Evolutionary conservation across 345 rosid species (phyloP).

Genomic region (Lepidium aucheri): DNA sequence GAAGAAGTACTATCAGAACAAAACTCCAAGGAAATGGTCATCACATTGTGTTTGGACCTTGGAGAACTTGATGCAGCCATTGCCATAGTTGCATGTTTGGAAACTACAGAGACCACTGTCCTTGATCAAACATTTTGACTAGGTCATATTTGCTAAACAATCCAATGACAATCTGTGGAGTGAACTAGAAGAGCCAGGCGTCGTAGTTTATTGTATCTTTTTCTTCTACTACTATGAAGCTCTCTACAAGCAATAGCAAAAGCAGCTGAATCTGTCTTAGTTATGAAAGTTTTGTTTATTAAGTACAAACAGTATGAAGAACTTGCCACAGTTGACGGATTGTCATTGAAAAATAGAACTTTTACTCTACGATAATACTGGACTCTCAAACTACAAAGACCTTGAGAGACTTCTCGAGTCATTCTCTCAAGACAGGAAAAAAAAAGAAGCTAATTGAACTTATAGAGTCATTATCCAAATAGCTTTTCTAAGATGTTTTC

Average conservation of each 20-base stretch:
- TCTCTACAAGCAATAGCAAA: neutral
- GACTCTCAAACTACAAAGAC: no score
- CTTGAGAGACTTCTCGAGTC: no score
- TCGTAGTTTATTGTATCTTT: neutral
- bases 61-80: conserved; percentile 88
- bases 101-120: conserved; percentile 55
- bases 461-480: no score
- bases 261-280: neutral
- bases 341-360: no score
- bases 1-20: conserved; percentile 72
- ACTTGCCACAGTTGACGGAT: no score
- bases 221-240: neutral
- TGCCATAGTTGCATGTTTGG: conserved; percentile 86
- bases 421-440: no score
- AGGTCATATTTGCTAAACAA: conserved; percentile 69
- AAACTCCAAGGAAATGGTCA: conserved; percentile 75
- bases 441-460: no score
- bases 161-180: conserved; percentile 25
- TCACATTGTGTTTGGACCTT: conserved; percentile 66
- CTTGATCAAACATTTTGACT: conserved; percentile 65
- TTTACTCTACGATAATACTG: no score
- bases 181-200: conserved; percentile 17
- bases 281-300: conserved; percentile 8
- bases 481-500: neutral
- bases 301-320: no score